Evolutionary conservation across 257 asterid genomes (phyloP), one percentile per base, ranked within the genome.

Genomic region (Nicotiana otophora): DNA sequence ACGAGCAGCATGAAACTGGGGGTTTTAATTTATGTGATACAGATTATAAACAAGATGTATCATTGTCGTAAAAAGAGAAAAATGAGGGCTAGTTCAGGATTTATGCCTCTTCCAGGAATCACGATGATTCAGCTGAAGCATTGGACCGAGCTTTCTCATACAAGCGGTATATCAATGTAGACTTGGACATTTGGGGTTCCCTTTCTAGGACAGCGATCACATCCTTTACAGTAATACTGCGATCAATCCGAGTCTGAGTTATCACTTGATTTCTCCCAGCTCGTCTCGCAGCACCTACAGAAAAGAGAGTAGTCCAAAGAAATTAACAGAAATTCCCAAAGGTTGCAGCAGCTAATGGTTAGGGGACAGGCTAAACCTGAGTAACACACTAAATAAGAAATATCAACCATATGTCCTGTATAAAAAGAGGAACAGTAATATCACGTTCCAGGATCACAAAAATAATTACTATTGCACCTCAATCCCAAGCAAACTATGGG

Each of bases 111-210:
- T 7, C 77, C 34, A 33, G 64, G 65, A 34, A 65, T 58, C 78
- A 66, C 66, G 83, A 28, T 87, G 84, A 85, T 76, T 85, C 95
- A 2, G 79, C 64, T 2, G 83, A 70, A 39, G 90, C 87, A 51
- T 90, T 90, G 42, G 88, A 81, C 17, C 82, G 70, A 48, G 85
- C 81, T 87, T 86, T 92, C 84, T 92, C 91, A 80, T 90, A 89
- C 86, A 93, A 87, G 51, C 92, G 89, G 84, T 94, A 94, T 30
- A 93, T 84, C 66, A 94, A 86, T 10, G 89, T 82, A 1, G 99
- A 90, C 84, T 90, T 96, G 0, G 97, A 92, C 97, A 93, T 94
- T 36, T 94, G 99, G 80, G 98, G 97, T 87, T 96, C 99, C 84
- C 98, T 93, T 87, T 96, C 98, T 60, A 96, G 82, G n/a, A 91